A percentile compares a stretch with the other conserved stretches of the same genome.
phyloP scores from a whole-genome alignment of 768 basidiomycete species.

The Filobasidium floriforme region DNA sequence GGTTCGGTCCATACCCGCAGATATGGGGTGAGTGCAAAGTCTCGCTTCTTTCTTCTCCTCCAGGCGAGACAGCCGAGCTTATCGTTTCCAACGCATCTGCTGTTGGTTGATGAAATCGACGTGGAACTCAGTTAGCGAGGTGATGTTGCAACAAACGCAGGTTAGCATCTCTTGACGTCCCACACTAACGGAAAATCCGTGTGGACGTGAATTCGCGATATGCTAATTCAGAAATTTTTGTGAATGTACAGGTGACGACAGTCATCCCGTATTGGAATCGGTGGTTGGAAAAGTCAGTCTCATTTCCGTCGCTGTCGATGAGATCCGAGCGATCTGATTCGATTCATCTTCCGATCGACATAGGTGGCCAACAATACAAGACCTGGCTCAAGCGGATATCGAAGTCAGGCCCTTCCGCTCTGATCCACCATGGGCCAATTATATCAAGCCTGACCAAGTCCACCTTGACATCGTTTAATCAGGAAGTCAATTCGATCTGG shows the following conservation, averaged over 20 bases:
- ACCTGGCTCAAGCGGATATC: conserved; percentile 54
- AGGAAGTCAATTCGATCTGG: conserved; percentile 83
- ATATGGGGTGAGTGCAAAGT: too few relatives aligned
- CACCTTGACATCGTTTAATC: neutral
- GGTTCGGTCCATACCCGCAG: too few relatives aligned
- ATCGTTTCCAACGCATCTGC: too few relatives aligned
- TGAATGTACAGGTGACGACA: neutral
- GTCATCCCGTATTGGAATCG: conserved; percentile 88
- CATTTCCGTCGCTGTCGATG: conserved; percentile 28
- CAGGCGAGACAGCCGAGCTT: too few relatives aligned
- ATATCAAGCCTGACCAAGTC: too few relatives aligned
- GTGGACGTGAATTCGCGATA: too few relatives aligned
- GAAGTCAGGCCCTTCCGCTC: conserved; percentile 27
- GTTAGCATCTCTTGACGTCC: conserved; percentile 52
- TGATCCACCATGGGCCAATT: too few relatives aligned
- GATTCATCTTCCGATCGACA: neutral
- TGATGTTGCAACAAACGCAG: conserved; percentile 96
- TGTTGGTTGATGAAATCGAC: neutral
- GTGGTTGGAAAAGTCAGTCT: conserved; percentile 67
- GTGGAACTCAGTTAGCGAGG: conserved; percentile 51
- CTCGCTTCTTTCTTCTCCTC: too few relatives aligned
- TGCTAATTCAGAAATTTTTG: conserved; percentile 7
- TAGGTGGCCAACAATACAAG: conserved; percentile 73
- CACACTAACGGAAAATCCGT: too few relatives aligned
- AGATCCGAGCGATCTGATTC: neutral